Evolutionary conservation across 1,284 basidiomycete genomes (phyloP).

Genomic region (Coniferiporia sulphurascens): DNA sequence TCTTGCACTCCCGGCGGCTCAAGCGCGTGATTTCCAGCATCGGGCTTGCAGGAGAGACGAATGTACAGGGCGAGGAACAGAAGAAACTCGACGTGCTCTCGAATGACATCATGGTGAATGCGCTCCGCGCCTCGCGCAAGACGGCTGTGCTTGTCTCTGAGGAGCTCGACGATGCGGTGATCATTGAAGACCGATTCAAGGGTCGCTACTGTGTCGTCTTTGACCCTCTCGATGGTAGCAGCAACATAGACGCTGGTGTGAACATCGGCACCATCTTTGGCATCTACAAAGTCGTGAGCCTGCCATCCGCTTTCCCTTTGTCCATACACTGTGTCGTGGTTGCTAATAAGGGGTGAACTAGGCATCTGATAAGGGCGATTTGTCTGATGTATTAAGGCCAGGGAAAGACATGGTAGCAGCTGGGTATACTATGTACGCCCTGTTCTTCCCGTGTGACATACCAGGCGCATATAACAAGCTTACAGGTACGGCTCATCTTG

Average conservation of each 20-base stretch:
- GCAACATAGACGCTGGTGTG: slow-evolving; percentile 99
- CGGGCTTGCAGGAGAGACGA: slow-evolving; percentile 92
- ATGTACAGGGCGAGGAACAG: slow-evolving; percentile 98
- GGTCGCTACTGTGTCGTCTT: slow-evolving; percentile 97
- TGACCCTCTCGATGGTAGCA: slow-evolving; percentile 96
- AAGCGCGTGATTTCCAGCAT: slow-evolving; percentile 47
- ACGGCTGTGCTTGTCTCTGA: slow-evolving; percentile 96
- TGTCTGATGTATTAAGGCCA: slow-evolving; percentile 89
- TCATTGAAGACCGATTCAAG: slow-evolving; percentile 75
- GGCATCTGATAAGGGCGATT: slow-evolving; percentile 41
- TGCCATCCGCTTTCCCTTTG: background rate
- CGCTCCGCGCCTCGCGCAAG: slow-evolving; percentile 90
- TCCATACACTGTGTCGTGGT: background rate
- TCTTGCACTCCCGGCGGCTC: background rate
- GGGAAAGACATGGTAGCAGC: slow-evolving; percentile 98
- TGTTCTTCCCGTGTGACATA: slow-evolving; percentile 3
- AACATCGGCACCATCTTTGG: slow-evolving; percentile 99
- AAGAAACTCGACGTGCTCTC: slow-evolving; percentile 98
- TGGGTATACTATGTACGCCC: slow-evolving; percentile 85
- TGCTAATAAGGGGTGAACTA: background rate
- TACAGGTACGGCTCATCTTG: slow-evolving; percentile 95
- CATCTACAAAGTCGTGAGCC: slow-evolving; percentile 83
- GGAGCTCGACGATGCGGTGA: slow-evolving; percentile 89
- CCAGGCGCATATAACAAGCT: background rate
- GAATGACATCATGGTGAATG: slow-evolving; percentile 99